Conservation (phyloP, 108 stramenopile genomes). For the Epithemia pelagica region DNA sequence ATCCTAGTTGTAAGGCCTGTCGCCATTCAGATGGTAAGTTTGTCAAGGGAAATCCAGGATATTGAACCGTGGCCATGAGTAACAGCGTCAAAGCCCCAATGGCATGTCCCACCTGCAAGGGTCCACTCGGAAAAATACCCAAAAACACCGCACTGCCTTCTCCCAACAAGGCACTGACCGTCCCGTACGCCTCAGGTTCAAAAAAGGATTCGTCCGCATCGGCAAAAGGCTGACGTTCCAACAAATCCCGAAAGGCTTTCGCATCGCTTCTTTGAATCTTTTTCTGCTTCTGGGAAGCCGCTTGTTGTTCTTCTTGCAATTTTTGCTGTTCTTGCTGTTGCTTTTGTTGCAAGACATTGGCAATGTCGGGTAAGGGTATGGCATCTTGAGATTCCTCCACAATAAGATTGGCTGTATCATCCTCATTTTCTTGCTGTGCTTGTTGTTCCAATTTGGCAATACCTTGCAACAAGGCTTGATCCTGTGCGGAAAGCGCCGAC, state of each 20-base stretch:
- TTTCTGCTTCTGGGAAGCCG: conserved; percentile 1
- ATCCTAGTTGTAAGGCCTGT: conserved; percentile 69
- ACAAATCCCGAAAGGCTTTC: conserved; percentile 44
- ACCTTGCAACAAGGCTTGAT: background rate
- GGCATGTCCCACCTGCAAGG: conserved; percentile 81
- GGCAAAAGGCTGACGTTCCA: conserved; percentile 72
- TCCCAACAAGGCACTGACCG: conserved; percentile 74
- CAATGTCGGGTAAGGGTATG: conserved; percentile 40
- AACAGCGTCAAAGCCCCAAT: conserved; percentile 76
- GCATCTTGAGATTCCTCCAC: background rate
- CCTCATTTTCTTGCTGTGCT: background rate
- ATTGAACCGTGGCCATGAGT: conserved; percentile 79
- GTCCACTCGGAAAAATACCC: conserved; percentile 64
- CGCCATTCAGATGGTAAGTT: conserved; percentile 74
- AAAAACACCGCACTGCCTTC: conserved; percentile 64
- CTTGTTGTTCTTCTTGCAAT: background rate
- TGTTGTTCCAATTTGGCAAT: background rate
- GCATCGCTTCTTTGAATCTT: conserved; percentile 59
- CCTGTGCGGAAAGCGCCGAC: background rate
- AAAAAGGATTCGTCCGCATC: conserved; percentile 79
- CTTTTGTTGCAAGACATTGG: conserved; percentile 27
- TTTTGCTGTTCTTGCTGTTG: conserved; percentile 27
- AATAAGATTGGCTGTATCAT: background rate
- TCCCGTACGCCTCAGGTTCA: conserved; percentile 70
- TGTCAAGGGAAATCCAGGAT: conserved; percentile 86